Evolutionary conservation across 768 basidiomycete species (phyloP), one percentile per base, ranked within the genome.

Genomic region (Termitomyces sp.): DNA sequence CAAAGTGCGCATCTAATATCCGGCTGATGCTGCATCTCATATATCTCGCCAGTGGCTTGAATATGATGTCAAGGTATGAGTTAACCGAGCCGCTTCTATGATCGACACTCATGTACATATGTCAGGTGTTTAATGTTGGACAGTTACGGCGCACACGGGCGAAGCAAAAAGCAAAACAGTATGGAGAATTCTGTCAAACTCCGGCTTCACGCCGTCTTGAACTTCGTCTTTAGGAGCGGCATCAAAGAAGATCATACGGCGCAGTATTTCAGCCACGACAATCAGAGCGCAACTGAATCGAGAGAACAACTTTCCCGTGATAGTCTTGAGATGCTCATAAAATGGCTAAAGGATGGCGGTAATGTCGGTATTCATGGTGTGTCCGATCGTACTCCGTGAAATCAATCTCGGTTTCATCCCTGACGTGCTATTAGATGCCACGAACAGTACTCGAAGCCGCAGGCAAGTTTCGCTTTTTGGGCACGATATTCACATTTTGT

Each of bases 291-390:
- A 3, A 90, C 81, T 33, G 79, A 78, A 59, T 76, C 82, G 50
- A 84, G 97, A 14, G 95, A 98, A 65, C 75, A 79, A 62, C 80
- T 98, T 49, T 91, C 97, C 0, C 84, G 85, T 62, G 97, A 98
- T 67, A 93, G 94, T 70, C 72, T 99, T 53, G 95, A 98, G 64
- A 94, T 91, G 84, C 73, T 98, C 50, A 97, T 99, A 60, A 79
- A 85, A 41, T 99, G 97, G 97, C 73, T 99, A 60, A 94, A 92
- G 73, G 85, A 87, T 49, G 97, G 94, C 3, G 94, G 94, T 1
- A 99, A 99, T 68, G 96, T 98, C 51, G 97, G 92, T 9, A 98
- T 99, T 63, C 96, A 98, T 70, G 97, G 95, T 93, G 77, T 59
- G 62, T 60, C 18, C 30, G 18, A 36, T 30, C 36, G 7, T 20